Evolutionary conservation across 2,329 filamentous ascomycete species (phyloP), one percentile per base, ranked within the genome.

Genomic region (Grosmannia penicillata): DNA sequence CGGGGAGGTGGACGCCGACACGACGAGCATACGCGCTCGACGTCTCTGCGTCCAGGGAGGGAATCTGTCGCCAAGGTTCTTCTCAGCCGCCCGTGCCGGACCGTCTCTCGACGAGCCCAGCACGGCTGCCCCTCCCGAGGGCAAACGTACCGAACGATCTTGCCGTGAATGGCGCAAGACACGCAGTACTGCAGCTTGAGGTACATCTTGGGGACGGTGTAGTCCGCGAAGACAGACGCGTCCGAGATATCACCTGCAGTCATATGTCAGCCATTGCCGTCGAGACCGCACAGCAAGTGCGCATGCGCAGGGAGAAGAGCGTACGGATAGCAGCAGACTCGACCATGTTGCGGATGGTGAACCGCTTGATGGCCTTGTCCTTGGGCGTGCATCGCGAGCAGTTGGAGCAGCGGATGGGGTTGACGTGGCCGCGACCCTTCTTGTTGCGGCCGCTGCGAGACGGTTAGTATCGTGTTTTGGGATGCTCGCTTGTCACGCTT

Each of bases 161-260:
- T 98, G 78, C 91, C 91, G 78, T 98, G 91, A 55, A 98, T 98
- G 62, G 91, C 91, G 72, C 91, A 98, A 69, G 89, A 96, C 63
- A 98, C 91, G 69, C 91, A 98, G 85, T 98, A 98, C 76, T 98
- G 91, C 66, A 98, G 82, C 82, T 98, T 98, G 72, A 98, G 76
- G 84, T 98, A 98, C 93, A 98, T 98, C 84, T 98, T 98, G 71
- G 91, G 91, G 61, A 98, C 89, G 56, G 86, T 87, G 78, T 98
- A 98, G 75, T 98, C 91, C 60, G 82, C 68, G 72, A 96, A 98
- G 69, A 98, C 91, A 60, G 91, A 96, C 61, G 93, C 91, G 66
- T 98, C 91, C 53, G 87, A 95, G 73, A 98, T 98, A 85, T 98
- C 91, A 86, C 91, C 91, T 96, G 17, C 17, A 2, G 4, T 5